These are phyloP conservation scores for Tricharina praecox DNA, from an alignment of 495 filamentous ascomycete genomes.

Conservation along the genomic window DNA sequence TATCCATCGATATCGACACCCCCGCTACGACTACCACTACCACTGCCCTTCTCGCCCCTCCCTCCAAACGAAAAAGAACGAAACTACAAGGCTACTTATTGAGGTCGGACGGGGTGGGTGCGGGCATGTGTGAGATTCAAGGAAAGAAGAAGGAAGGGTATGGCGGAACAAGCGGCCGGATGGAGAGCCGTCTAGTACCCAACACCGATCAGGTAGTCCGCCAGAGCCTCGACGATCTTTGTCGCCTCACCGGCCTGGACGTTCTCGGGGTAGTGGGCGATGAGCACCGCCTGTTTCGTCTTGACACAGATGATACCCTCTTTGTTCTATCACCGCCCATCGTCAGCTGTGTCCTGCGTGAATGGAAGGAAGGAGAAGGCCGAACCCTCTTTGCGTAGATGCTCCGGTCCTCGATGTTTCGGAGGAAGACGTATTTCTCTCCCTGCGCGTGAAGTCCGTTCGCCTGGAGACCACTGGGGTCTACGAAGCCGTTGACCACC, in stretches of 20 bases:
- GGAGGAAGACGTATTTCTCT: slow-evolving; percentile 55
- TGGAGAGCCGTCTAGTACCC: slow-evolving; percentile 52
- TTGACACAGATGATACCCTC: slow-evolving; percentile 64
- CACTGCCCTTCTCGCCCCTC: too few relatives aligned
- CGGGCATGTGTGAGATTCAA: too few relatives aligned
- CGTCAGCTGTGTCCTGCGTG: slow-evolving; percentile 17
- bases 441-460: slow-evolving; percentile 57
- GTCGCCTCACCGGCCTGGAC: slow-evolving; percentile 48
- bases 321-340: slow-evolving; percentile 44
- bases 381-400: slow-evolving; percentile 74
- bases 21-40: too few relatives aligned
- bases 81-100: too few relatives aligned
- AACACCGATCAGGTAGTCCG: slow-evolving; percentile 52
- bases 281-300: slow-evolving; percentile 67
- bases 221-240: slow-evolving; percentile 48
- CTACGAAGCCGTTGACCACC: slow-evolving; percentile 32
- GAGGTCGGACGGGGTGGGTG: too few relatives aligned
- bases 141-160: too few relatives aligned
- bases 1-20: too few relatives aligned
- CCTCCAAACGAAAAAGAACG: too few relatives aligned
- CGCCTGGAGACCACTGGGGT: slow-evolving; percentile 32
- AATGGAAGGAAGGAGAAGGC: slow-evolving; percentile 21
- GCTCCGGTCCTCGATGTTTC: slow-evolving; percentile 55
- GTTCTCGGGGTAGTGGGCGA: slow-evolving; percentile 65
- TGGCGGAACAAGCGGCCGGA: too few relatives aligned